Evolutionary conservation across 139 green algal species (phyloP), one percentile per base, ranked within the genome.

Genomic region (Asterochloris erici): DNA sequence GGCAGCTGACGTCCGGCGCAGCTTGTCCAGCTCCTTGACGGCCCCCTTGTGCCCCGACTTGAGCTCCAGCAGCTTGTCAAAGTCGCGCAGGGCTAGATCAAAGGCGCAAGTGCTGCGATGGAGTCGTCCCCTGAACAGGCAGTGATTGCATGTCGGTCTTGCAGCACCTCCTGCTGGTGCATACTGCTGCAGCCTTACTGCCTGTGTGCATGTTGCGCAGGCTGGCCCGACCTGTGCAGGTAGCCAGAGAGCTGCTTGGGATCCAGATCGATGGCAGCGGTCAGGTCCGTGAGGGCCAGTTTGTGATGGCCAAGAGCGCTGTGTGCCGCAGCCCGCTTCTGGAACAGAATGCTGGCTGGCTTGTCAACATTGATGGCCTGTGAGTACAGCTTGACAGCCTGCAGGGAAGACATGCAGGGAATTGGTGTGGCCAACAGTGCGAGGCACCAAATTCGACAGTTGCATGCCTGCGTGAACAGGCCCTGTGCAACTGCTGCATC

Each of bases 291-390:
- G 61, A 94, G 77, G 1, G 87, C 90, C 26, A 85, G 83, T 0
- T 79, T 76, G 54, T 86, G 82, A 73, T 90, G 82, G 14, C 85
- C 82, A 29, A 90, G 62, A n/a, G 63, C 81, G 1, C 89, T 88
- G 84, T 93, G 91, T 1, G 88, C 90, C 62, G 89, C 87, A 28
- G 90, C 89, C 64, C 80, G 79, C 79, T 94, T 94, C 0, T 84
- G 89, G 85, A 90, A 91, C 21, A 91, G 68, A 29, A 94, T 26
- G 0, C 85, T 70, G 11, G 74, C 68, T 15, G 69, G 81, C 16
- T 78, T 38, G 73, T 91, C 85, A 29, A 69, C 64, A 82, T 80
- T 79, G 10, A 93, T 82, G 0, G 88, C 89, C 11, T 66, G 60
- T 6, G 77, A 75, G 78, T 93, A 93, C 19, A 85, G 66, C 9